These are phyloP conservation scores for Alnus glutinosa DNA, from an alignment of 306 rosid genomes.

Conservation along the genomic window DNA sequence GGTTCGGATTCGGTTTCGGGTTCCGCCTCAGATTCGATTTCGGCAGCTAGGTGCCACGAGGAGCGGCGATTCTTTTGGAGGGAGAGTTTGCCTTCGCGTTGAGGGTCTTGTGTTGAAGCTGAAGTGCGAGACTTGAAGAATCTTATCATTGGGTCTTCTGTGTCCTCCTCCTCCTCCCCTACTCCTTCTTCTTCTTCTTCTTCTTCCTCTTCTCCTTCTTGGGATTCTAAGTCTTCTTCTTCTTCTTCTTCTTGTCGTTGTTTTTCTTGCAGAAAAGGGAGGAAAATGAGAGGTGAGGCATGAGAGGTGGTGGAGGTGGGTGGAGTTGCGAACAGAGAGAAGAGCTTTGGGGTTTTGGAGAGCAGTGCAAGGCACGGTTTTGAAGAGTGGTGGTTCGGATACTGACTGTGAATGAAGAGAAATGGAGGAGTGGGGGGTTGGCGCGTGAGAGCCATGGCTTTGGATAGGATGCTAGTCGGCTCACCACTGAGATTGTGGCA, in stretches of 20 bases:
- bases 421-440: slow-evolving; percentile 29
- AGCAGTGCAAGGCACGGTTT: slow-evolving; percentile 24
- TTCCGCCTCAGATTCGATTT: slow-evolving; percentile 31
- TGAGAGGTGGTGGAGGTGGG: slow-evolving; percentile 20
- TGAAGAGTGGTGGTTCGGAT: slow-evolving; percentile 6
- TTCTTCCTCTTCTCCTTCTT: slow-evolving; percentile 11
- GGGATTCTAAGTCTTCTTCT: not conserved
- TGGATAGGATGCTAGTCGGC: slow-evolving; percentile 22
- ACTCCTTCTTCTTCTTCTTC: not conserved
- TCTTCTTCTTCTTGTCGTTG: slow-evolving; percentile 10
- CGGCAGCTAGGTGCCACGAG: slow-evolving; percentile 62
- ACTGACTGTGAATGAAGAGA: slow-evolving; percentile 25
- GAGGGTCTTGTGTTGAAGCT: slow-evolving; percentile 51
- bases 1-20: slow-evolving; percentile 17
- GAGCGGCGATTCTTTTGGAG: slow-evolving; percentile 54
- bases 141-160: slow-evolving; percentile 55
- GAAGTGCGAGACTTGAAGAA: slow-evolving; percentile 54
- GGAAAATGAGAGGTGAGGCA: slow-evolving; percentile 51
- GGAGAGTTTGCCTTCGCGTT: slow-evolving; percentile 41
- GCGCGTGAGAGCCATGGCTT: slow-evolving; percentile 42
- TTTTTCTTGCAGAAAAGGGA: slow-evolving; percentile 42
- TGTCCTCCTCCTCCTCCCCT: slow-evolving; percentile 29
- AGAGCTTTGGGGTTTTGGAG: slow-evolving; percentile 34
- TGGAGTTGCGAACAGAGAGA: slow-evolving; percentile 38
- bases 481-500: no score